These are phyloP conservation scores for Penicillium sp. DNA, from an alignment of 2,329 filamentous ascomycete genomes.

Conservation along the genomic window DNA sequence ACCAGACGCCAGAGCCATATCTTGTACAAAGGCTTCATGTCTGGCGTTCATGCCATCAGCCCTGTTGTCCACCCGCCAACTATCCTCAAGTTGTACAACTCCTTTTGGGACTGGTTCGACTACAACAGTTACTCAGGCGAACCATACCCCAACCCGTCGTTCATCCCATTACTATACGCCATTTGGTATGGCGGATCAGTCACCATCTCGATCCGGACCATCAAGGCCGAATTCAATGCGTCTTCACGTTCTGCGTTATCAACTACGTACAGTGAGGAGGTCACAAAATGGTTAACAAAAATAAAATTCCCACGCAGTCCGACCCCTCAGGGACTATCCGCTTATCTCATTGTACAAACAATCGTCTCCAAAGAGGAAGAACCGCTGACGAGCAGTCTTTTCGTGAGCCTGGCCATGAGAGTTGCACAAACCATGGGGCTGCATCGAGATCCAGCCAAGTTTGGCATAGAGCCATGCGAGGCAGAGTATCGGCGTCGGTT, in stretches of 20 bases:
- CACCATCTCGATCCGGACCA: conserved; percentile 44
- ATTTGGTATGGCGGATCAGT: conserved; percentile 54
- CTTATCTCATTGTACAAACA: conserved; percentile 51
- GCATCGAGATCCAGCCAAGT: conserved; percentile 52
- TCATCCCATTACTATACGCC: conserved; percentile 48
- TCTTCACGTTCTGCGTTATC: conserved; percentile 40
- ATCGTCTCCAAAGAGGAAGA: conserved; percentile 52
- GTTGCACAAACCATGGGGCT: conserved; percentile 53
- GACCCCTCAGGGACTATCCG: conserved; percentile 48
- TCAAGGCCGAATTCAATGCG: conserved; percentile 43
- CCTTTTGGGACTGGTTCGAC: conserved; percentile 51
- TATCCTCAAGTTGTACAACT: conserved; percentile 43
- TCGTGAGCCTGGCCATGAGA: conserved; percentile 49
- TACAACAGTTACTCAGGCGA: conserved; percentile 38
- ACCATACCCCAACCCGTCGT: conserved; percentile 42
- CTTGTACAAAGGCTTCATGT: conserved; percentile 50
- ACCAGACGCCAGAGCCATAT: conserved; percentile 49
- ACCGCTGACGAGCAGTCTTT: conserved; percentile 50
- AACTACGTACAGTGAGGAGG: conserved; percentile 44
- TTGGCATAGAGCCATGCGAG: conserved; percentile 47
- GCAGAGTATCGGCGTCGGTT: conserved; percentile 49
- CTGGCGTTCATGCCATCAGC: conserved; percentile 49
- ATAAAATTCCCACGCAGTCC: conserved; percentile 50
- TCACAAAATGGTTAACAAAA: conserved; percentile 44
- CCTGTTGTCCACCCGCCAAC: conserved; percentile 49